Evolutionary conservation across 2,329 filamentous ascomycete species (phyloP).

Genomic region (Xylariales sp.): DNA sequence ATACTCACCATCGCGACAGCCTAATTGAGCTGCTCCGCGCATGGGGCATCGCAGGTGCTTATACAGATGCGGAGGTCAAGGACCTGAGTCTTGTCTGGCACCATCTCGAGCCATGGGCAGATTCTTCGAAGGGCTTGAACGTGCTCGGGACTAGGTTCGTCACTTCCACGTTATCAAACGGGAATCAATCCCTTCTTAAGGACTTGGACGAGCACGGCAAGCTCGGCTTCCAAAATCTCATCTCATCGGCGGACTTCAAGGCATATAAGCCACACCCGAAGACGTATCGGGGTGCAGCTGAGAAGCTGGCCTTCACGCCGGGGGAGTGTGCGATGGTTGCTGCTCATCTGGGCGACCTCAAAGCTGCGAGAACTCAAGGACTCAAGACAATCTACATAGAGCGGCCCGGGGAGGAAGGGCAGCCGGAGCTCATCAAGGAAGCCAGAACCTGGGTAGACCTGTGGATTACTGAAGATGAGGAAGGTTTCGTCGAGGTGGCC

Average conservation of each 20-base stretch:
- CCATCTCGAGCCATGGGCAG: constrained; percentile 63
- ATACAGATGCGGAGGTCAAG: constrained; percentile 56
- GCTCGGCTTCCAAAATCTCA: constrained; percentile 57
- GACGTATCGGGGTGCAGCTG: constrained; percentile 65
- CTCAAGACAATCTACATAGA: constrained; percentile 72
- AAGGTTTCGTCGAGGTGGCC: constrained; percentile 49
- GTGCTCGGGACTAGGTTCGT: constrained; percentile 47
- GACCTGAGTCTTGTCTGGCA: constrained; percentile 69
- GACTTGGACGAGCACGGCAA: constrained; percentile 57
- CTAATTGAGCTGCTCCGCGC: constrained; percentile 53
- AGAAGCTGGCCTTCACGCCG: constrained; percentile 50
- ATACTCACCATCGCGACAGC: constrained; percentile 64
- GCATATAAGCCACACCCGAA: constrained; percentile 69
- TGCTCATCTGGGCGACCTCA: constrained; percentile 66
- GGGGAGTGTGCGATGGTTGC: constrained; percentile 71
- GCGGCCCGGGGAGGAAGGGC: constrained; percentile 59
- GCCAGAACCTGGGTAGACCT: constrained; percentile 61
- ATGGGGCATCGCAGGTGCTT: constrained; percentile 55
- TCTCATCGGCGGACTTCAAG: constrained; percentile 66
- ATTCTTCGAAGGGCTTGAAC: constrained; percentile 52
- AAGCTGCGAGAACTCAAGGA: constrained; percentile 59
- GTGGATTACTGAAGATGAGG: constrained; percentile 48
- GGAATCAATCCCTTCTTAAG: constrained; percentile 60
- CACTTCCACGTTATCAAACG: constrained; percentile 70
- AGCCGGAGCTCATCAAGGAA: constrained; percentile 45